Conservation (phyloP, 768 basidiomycete species). For the Auricularia auricula-judae region DNA sequence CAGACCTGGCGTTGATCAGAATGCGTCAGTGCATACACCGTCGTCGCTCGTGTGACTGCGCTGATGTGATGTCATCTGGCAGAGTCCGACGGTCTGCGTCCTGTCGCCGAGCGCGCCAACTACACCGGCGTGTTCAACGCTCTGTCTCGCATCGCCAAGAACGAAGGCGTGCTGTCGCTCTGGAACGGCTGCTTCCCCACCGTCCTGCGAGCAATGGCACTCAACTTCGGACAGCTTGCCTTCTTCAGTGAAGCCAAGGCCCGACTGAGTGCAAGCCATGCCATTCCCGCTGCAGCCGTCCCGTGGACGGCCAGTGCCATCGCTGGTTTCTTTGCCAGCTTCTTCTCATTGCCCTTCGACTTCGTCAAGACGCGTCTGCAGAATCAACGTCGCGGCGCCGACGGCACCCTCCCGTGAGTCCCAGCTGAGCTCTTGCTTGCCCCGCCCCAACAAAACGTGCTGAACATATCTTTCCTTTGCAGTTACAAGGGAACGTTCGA, state of each 20-base stretch:
- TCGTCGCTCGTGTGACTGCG: neutral
- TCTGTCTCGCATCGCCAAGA: neutral
- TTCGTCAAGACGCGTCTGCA: conserved; percentile 1
- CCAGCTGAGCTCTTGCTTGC: neutral
- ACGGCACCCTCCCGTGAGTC: neutral
- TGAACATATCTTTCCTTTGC: neutral
- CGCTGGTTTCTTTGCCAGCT: neutral
- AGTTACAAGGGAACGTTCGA: neutral
- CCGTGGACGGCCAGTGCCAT: neutral
- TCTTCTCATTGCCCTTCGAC: neutral
- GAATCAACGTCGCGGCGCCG: neutral
- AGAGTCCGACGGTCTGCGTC: neutral
- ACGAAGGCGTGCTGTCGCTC: neutral
- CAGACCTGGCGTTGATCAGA: neutral
- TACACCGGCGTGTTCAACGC: neutral
- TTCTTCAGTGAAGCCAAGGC: neutral
- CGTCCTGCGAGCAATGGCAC: neutral
- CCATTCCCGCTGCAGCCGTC: neutral
- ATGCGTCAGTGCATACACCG: neutral
- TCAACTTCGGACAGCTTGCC: neutral
- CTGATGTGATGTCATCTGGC: neutral
- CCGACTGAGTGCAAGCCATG: neutral
- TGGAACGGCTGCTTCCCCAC: neutral
- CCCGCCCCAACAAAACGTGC: neutral
- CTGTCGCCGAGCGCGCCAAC: neutral